Base-by-base conservation (phyloP, 1,139 yeast species). In the Debaryomycetaceae sp. region DNA sequence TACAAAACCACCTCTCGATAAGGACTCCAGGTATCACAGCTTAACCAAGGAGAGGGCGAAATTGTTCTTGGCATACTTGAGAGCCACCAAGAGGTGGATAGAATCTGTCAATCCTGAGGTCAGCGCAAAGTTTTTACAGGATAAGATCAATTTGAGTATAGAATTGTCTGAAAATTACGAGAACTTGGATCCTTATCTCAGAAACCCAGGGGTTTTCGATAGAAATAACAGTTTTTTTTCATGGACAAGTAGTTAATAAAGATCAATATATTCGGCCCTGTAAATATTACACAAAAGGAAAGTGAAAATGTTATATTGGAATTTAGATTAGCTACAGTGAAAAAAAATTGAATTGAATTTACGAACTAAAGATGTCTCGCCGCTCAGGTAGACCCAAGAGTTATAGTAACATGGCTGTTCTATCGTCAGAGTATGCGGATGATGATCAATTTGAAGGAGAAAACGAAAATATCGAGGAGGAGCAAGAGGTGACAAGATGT, bases 401-500 rank as follows among this genome's bases (percentile, higher is more conserved):
- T 6, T 53, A 53, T 43, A 48, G 54, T 24, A 58, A 53, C 20
- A 48, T 51, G 14, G 41, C 50, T 34, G 55, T 47, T 17, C 24
- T 46, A 34, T 41, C 40, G 17, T 40, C 42, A 38, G 56, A 50
- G 14, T 47, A 43, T 39, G 54, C 42, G 6, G 62, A 55, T 13
- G 61, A 55, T 23, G 63, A 57, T 14, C 65, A 57, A 17, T 55
- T 54, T 44, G 64, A 56, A 33, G 58, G 54, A 14, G 70, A 60
- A 40, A 62, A 59, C 23, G 70, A 60, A 23, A 64, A 57, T 34
- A 45, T 53, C 33, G 72, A 65, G 33, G 83, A 76, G 36, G 83
- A 78, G 22, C 87, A 81, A 43, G 97, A 88, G 58, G 79, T 87
- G 41, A 91, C 98, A 0, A 73, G 98, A 46, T 93, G 99, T 68